Percentiles rank a stretch among this genome's conserved stretches.
Conservation (phyloP, 352 stramenopile species). For the Phytophthora meadii region DNA sequence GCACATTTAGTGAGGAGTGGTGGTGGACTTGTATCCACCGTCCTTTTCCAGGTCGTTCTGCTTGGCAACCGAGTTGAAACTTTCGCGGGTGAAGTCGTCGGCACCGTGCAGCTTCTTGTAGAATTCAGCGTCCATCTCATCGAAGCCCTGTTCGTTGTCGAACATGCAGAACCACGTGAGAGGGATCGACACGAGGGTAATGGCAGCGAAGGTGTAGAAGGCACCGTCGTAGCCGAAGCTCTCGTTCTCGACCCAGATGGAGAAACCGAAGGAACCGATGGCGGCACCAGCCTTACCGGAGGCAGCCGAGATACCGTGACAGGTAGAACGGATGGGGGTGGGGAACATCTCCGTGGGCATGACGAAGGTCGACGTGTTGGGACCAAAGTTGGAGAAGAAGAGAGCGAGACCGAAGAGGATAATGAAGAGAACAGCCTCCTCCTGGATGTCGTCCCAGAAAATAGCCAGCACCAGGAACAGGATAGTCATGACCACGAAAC, state of each 20-base stretch:
- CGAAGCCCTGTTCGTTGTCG: slow-evolving; percentile 46
- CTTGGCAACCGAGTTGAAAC: too few relatives aligned
- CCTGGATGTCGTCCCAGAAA: slow-evolving; percentile 64
- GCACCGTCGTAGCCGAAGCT: slow-evolving; percentile 30
- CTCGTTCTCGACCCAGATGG: slow-evolving; percentile 28
- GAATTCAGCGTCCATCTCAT: slow-evolving; percentile 28
- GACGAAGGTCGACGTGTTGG: slow-evolving; percentile 89
- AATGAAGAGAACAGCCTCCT: slow-evolving; percentile 63
- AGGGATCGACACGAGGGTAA: slow-evolving; percentile 52
- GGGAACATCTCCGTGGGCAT: slow-evolving; percentile 86
- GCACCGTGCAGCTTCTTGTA: slow-evolving; percentile 11
- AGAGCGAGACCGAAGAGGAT: slow-evolving; percentile 75
- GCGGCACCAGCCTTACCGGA: slow-evolving; percentile 27
- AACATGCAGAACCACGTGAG: slow-evolving; percentile 65
- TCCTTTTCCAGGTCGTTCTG: background rate
- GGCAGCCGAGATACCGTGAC: slow-evolving; percentile 72
- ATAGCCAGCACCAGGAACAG: slow-evolving; percentile 61
- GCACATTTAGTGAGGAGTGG: background rate
- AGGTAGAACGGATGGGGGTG: slow-evolving; percentile 84
- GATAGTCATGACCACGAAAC: slow-evolving; percentile 69
- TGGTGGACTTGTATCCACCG: background rate
- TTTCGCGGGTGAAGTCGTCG: background rate
- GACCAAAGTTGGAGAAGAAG: slow-evolving; percentile 86
- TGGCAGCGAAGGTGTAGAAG: slow-evolving; percentile 53
- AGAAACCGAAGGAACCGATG: slow-evolving; percentile 34